A percentile compares a stretch with the other conserved stretches of the same genome.
phyloP scores from a whole-genome alignment of 164 flowering plant genomes.

The Litsea cubeba region DNA sequence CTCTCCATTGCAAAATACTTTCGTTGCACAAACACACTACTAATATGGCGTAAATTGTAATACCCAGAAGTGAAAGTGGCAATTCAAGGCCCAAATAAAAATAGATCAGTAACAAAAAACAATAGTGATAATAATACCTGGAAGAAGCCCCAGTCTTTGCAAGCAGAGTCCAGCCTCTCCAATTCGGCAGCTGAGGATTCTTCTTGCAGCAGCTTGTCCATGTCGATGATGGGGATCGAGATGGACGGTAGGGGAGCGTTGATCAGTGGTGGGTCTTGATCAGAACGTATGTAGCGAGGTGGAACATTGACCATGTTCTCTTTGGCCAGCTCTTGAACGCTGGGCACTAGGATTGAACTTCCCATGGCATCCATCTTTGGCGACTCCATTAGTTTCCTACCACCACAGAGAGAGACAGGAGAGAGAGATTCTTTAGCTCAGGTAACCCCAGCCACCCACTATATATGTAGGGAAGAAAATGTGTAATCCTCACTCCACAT shows the following conservation, averaged over 20 bases:
- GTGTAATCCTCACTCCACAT: neutral
- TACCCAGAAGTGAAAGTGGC: neutral
- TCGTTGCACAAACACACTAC: neutral
- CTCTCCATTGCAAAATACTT: neutral
- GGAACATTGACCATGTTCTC: conserved; percentile 27
- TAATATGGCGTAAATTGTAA: neutral
- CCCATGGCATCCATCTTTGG: conserved; percentile 26
- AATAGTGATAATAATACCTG: conserved; percentile 19
- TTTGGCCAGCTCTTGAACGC: conserved; percentile 45
- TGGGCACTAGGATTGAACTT: conserved; percentile 38
- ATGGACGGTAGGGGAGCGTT: neutral
- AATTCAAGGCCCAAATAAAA: neutral
- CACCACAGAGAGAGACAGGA: neutral
- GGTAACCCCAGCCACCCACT: neutral
- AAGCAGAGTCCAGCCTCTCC: conserved; percentile 35
- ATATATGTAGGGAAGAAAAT: neutral
- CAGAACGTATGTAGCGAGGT: conserved; percentile 25
- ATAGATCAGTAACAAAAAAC: neutral
- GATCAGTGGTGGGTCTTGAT: conserved; percentile 15
- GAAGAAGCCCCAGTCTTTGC: conserved; percentile 41
- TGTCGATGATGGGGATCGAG: conserved; percentile 31
- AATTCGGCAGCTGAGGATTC: conserved; percentile 25
- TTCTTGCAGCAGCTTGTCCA: conserved; percentile 16
- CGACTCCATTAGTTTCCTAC: neutral
- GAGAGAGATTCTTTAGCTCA: neutral